Evolutionary conservation across 495 filamentous ascomycete genomes (phyloP).

Genomic region (Daldinia bambusicola): DNA sequence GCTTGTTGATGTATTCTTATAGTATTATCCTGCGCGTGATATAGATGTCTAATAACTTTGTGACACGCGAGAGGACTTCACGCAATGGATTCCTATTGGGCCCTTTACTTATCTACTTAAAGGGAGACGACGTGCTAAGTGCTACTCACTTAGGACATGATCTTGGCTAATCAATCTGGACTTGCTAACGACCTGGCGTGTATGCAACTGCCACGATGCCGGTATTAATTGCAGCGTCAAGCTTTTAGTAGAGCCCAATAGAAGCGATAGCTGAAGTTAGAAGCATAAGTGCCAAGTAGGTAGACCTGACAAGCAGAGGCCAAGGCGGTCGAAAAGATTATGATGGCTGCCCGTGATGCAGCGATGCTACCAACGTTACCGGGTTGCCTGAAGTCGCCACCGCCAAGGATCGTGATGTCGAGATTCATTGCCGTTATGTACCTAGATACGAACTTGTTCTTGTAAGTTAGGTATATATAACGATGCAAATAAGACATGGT

Average conservation of each 20-base stretch:
- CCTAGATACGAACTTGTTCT: constrained; percentile 3
- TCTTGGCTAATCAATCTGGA: constrained; percentile 39
- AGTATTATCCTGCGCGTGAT: constrained; percentile 17
- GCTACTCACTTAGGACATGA: constrained; percentile 21
- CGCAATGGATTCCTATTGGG: constrained; percentile 32
- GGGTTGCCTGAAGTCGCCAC: constrained; percentile 29
- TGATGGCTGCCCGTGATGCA: constrained; percentile 20
- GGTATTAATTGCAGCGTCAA: constrained; percentile 45
- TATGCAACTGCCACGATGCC: constrained; percentile 44
- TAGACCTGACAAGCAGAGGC: constrained; percentile 34
- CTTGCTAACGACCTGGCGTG: constrained; percentile 28
- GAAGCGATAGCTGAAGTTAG: constrained; percentile 25
- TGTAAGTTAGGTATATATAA: background rate
- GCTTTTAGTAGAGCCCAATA: constrained; percentile 41
- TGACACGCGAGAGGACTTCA: constrained; percentile 20
- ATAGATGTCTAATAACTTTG: constrained; percentile 18
- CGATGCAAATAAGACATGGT: constrained; percentile 5
- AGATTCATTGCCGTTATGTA: background rate
- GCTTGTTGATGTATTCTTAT: constrained; percentile 13
- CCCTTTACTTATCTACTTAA: constrained; percentile 14
- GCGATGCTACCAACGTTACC: constrained; percentile 9
- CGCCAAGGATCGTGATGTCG: constrained; percentile 41
- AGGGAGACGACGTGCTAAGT: constrained; percentile 9
- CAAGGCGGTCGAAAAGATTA: constrained; percentile 28
- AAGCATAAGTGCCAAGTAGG: constrained; percentile 39